phyloP scores from a whole-genome alignment of 2,329 filamentous ascomycete genomes.

The Claviceps capensis region DNA sequence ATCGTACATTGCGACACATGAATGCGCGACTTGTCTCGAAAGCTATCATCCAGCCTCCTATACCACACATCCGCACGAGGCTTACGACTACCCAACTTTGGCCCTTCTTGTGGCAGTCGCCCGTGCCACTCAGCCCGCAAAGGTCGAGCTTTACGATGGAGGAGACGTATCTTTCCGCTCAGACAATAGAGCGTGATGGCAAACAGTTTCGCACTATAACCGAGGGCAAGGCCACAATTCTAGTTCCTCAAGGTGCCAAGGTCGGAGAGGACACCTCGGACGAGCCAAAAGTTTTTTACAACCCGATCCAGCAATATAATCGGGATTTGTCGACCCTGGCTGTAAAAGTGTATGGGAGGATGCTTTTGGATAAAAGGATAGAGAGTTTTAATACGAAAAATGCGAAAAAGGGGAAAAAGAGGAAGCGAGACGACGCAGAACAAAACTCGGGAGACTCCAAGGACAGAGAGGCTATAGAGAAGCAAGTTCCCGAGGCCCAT shows the following conservation, averaged over 20 bases:
- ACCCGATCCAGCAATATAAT: slow-evolving; percentile 98
- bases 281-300: slow-evolving; percentile 85
- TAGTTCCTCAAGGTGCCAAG: slow-evolving; percentile 34
- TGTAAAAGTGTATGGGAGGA: slow-evolving; percentile 77
- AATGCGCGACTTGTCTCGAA: not conserved
- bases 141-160: slow-evolving; percentile 7
- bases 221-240: slow-evolving; percentile 44
- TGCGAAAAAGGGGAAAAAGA: slow-evolving; percentile 30
- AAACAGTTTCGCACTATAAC: slow-evolving; percentile 37
- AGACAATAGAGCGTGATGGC: slow-evolving; percentile 24
- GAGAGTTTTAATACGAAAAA: slow-evolving; percentile 22
- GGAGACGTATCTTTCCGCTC: slow-evolving; percentile 7
- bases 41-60: not conserved
- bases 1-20: not conserved
- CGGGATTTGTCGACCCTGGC: slow-evolving; percentile 86
- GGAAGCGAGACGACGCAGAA: slow-evolving; percentile 27
- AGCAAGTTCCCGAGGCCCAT: not conserved
- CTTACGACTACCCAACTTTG: not conserved
- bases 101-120: slow-evolving; percentile 1
- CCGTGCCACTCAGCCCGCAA: slow-evolving; percentile 1
- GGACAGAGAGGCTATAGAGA: not conserved
- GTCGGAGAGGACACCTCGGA: slow-evolving; percentile 40
- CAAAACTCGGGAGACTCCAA: not conserved
- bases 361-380: slow-evolving; percentile 34
- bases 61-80: not conserved